Evolutionary conservation across 2,329 filamentous ascomycete genomes (phyloP).

Genomic region (Cordyceps fumosorosea): DNA sequence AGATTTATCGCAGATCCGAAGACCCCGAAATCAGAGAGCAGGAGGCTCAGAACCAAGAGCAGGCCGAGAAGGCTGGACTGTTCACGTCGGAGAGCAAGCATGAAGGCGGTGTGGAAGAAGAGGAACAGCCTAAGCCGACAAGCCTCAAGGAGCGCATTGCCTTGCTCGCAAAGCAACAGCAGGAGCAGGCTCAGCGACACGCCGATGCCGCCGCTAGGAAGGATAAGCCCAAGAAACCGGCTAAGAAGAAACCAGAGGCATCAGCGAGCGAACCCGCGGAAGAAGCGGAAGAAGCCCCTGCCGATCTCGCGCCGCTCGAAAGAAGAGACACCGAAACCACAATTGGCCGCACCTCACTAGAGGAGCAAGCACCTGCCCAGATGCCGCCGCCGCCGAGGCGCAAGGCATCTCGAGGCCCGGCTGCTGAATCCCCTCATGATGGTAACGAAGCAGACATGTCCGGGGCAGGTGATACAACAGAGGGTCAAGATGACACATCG

Average conservation of each 20-base stretch:
- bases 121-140: constrained; percentile 84
- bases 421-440: constrained; percentile 42
- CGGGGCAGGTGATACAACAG: constrained; percentile 56
- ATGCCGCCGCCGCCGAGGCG: constrained; percentile 41
- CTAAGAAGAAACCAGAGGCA: constrained; percentile 59
- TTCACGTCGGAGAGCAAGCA: constrained; percentile 30
- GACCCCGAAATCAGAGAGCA: constrained; percentile 66
- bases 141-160: constrained; percentile 95
- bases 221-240: constrained; percentile 74
- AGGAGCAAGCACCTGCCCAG: constrained; percentile 31
- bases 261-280: constrained; percentile 26
- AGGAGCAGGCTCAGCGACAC: constrained; percentile 79
- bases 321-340: constrained; percentile 42
- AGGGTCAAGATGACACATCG: constrained; percentile 53
- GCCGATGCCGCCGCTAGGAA: constrained; percentile 73
- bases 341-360: constrained; percentile 43
- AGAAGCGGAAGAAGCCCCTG: constrained; percentile 17
- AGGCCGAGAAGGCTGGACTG: constrained; percentile 62
- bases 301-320: constrained; percentile 34
- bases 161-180: constrained; percentile 84
- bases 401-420: constrained; percentile 43
- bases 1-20: constrained; percentile 79
- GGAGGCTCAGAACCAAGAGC: constrained; percentile 59
- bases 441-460: constrained; percentile 61
- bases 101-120: constrained; percentile 49